Evolutionary conservation across 2,329 filamentous ascomycete species (phyloP).

Genomic region (Orbilia oligospora): DNA sequence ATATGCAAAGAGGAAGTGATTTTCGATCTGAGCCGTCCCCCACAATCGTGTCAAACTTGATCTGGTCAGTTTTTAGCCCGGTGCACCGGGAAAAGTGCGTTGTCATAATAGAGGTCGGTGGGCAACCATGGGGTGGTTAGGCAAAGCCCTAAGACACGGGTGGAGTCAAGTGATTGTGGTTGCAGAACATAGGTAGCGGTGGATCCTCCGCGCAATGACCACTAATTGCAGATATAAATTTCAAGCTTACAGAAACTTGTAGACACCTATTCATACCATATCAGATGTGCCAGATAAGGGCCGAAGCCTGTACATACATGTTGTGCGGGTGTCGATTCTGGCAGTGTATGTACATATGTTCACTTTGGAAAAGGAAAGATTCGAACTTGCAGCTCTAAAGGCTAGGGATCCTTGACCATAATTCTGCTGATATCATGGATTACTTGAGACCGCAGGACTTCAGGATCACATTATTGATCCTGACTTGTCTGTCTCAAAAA

Average conservation of each 20-base stretch:
- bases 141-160: slow-evolving; percentile 15
- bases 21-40: slow-evolving; percentile 25
- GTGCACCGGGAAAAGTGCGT: slow-evolving; percentile 14
- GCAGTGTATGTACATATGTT: background rate
- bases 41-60: slow-evolving; percentile 26
- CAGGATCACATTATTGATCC: slow-evolving; percentile 6
- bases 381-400: slow-evolving; percentile 1
- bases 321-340: background rate
- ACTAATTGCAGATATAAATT: background rate
- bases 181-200: slow-evolving; percentile 2
- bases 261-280: background rate
- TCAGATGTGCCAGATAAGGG: background rate
- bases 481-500: background rate
- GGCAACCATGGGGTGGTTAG: background rate
- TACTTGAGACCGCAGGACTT: background rate
- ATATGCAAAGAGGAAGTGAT: slow-evolving; percentile 9
- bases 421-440: slow-evolving; percentile 2
- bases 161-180: slow-evolving; percentile 9
- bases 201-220: slow-evolving; percentile 8
- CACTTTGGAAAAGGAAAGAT: background rate
- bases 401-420: slow-evolving; percentile 13
- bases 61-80: background rate
- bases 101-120: slow-evolving; percentile 18
- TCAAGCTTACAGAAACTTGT: background rate
- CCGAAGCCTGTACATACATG: background rate